Base-by-base conservation (phyloP, 2,329 filamentous ascomycete species). In the Penicillium sclerotigenum region DNA sequence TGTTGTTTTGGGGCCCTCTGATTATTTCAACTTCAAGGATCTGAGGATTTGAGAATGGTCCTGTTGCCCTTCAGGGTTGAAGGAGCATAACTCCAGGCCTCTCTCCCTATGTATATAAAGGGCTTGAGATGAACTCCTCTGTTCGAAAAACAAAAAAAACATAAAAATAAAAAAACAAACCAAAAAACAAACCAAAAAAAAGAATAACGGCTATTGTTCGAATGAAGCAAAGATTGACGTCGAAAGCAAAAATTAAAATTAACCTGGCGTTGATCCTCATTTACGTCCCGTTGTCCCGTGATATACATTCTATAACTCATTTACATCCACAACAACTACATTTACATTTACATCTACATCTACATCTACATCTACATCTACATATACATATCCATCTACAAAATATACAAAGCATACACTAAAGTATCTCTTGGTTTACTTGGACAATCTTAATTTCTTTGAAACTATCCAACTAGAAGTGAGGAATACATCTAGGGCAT, bases 231-330 rank as follows among this genome's bases (percentile, higher is more conserved):
- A 24, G 40, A 52, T 52, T 46, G 40, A 52, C 49, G 3, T 22
- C 2, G 20, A 31, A 20, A 14, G 16, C 46, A 9, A 14, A 22
- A 50, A 26, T 41, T 42, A 24, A 42, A 24, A 50, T 42, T 33
- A 50, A 24, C 14, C 33, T 37, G 33, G n/a, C 46, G 47, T 42
- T 48, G 56, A 58, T 58, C 56, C 52, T 58, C 33, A 56, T 58
- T 56, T 56, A 26, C 18, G 13, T 22, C 42, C 42, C 28, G 24
- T 42, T 31, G 5, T 49, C 38, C 31, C 31, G 41, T 38, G 33
- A 47, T 45, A 5, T 16, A 42, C 8, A 28, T n/a, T n/a, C 22
- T 26, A 41, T 14, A 41, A 16, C 38, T n/a, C 34, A 37, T 18
- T n/a, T 11, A 16, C 11, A n/a, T n/a, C n/a, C n/a, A n/a, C n/a